Evolutionary conservation across 1,284 basidiomycete species (phyloP).

Genomic region (Ganoderma leucocontextum): DNA sequence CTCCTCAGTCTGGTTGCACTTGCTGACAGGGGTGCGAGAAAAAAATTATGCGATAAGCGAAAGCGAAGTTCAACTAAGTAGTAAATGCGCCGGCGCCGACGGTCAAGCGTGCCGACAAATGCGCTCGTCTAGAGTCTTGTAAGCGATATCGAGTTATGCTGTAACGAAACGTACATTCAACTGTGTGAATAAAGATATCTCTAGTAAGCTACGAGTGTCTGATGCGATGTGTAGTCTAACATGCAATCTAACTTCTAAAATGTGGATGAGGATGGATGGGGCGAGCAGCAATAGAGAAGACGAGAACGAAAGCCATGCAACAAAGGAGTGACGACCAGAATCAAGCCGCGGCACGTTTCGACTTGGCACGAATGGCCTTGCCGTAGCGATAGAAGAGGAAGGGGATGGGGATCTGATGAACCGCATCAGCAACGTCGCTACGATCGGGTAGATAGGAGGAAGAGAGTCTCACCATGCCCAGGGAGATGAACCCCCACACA

Average conservation of each 20-base stretch:
- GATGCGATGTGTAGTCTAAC: background rate
- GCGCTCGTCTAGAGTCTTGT: background rate
- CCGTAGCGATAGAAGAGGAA: slow-evolving; percentile 34
- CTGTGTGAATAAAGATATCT: background rate
- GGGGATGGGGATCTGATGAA: slow-evolving; percentile 27
- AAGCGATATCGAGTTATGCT: background rate
- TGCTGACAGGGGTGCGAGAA: background rate
- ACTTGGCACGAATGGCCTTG: slow-evolving; percentile 28
- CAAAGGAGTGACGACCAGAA: background rate
- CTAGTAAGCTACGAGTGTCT: background rate
- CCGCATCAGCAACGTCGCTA: background rate
- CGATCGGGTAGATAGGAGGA: background rate
- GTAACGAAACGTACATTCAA: slow-evolving; percentile 1
- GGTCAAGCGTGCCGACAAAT: no score
- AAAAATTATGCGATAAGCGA: background rate
- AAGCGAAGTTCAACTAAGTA: background rate
- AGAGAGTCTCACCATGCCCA: slow-evolving; percentile 43
- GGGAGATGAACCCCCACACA: slow-evolving; percentile 48
- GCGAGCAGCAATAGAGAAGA: background rate
- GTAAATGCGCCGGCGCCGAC: background rate
- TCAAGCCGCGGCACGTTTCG: slow-evolving; percentile 27
- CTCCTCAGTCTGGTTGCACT: no score
- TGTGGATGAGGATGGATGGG: background rate
- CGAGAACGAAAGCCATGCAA: background rate
- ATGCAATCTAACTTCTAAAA: background rate